phyloP scores from a whole-genome alignment of 805 yeast species.

The Diddensiella caesifluorescens region DNA sequence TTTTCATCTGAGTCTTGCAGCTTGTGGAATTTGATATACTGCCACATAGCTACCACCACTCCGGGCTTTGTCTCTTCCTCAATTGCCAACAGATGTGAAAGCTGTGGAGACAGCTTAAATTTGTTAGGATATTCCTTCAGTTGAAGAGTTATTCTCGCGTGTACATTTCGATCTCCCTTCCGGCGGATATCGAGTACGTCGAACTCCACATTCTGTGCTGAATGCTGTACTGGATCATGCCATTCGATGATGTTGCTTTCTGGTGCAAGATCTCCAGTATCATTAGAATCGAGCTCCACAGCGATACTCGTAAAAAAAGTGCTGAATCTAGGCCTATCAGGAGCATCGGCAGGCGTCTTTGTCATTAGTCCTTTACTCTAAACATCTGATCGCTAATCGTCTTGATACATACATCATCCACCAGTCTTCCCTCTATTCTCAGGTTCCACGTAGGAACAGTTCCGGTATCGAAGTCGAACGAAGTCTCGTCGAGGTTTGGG shows the following conservation, averaged over 20 bases:
- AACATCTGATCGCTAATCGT: neutral
- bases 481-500: constrained; percentile 32
- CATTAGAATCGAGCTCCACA: constrained; percentile 53
- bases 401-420: constrained; percentile 41
- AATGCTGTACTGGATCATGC: constrained; percentile 58
- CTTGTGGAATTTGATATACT: constrained; percentile 62
- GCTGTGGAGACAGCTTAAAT: constrained; percentile 56
- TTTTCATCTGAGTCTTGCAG: constrained; percentile 54
- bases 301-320: constrained; percentile 79
- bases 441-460: constrained; percentile 67
- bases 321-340: constrained; percentile 58
- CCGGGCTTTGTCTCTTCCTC: constrained; percentile 82
- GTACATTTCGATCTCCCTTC: constrained; percentile 59
- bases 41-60: constrained; percentile 73
- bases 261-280: constrained; percentile 25
- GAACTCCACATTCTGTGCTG: constrained; percentile 45
- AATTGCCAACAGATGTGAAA: constrained; percentile 69
- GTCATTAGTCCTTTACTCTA: neutral
- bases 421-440: constrained; percentile 78
- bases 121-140: constrained; percentile 70
- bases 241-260: constrained; percentile 66
- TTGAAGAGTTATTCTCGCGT: constrained; percentile 71
- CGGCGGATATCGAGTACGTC: constrained; percentile 90
- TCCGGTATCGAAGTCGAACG: constrained; percentile 31
- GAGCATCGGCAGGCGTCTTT: constrained; percentile 37